Base-by-base conservation (phyloP, 179 eudicot species). In the Actinidia arguta region DNA sequence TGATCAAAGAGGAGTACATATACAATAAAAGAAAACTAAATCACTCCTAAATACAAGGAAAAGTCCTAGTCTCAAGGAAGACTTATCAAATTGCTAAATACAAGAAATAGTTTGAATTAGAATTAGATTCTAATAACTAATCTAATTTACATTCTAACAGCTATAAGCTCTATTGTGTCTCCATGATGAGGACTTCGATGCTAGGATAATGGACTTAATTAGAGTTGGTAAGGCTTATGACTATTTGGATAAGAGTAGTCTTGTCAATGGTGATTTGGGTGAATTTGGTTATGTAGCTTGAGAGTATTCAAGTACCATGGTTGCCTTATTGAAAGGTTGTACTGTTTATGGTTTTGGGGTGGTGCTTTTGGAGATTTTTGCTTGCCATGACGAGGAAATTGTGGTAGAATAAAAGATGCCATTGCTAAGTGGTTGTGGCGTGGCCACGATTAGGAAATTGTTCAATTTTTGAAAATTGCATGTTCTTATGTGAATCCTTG, bases 281-380 rank as follows among this genome's bases (percentile, higher is more conserved):
- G 98, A 95, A 83, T 75, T 94, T 80, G 98, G 98, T 44, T 94
- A 95, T 82, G 89, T 95, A 36, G 93, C 98, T 22, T 96, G 96
- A 4, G 98, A 95, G 77, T 95, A 91, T 68, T 88, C 95, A 14
- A 92, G 91, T 82, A 95, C 97, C 6, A 87, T 91, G 94, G 90
- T 90, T 48, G 88, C 96, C 20, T 95, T 96, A 5, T 71, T 87
- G 64, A 94, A 95, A 87, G 98, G 98, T 16, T n/a, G n/a, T n/a
- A 96, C 92, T 81, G 91, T 86, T 77, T 95, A 92, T 76, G 86
- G 93, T 44, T 90, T 95, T 66, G 98, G 98, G 42, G 96, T 94
- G 4, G 92, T 95, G 69, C 89, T 95, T 56, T 71, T 95, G 85
- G 98, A 95, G 79, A 78, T 95, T 51, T 92, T 92, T 9, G 94